These are phyloP conservation scores for Xylariaceae sp. DNA, from an alignment of 2,329 filamentous ascomycete species.

Conservation along the genomic window DNA sequence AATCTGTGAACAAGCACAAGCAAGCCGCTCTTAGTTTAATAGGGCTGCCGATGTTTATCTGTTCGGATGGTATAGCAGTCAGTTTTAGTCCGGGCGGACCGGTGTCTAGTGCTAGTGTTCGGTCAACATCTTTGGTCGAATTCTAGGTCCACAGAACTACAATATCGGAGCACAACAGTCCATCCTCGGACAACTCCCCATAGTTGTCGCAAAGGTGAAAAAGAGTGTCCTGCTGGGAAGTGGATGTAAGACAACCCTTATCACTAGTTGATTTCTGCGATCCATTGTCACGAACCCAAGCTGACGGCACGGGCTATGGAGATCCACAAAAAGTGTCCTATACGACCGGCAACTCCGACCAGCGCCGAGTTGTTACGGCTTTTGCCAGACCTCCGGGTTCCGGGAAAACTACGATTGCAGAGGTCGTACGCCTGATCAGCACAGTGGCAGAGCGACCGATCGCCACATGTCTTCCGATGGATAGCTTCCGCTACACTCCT, in stretches of 20 bases:
- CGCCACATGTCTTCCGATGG: constrained; percentile 24
- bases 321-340: neutral
- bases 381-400: constrained; percentile 23
- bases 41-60: too few species aligned
- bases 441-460: constrained; percentile 2
- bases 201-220: constrained; percentile 1
- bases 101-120: too few species aligned
- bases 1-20: too few species aligned
- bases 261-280: too few species aligned
- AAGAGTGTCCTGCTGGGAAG: too few species aligned
- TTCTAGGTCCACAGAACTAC: neutral
- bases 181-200: too few species aligned
- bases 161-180: constrained; percentile 4
- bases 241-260: too few species aligned
- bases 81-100: neutral
- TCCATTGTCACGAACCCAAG: too few species aligned
- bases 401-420: constrained; percentile 24
- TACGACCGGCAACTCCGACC: neutral
- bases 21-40: too few species aligned
- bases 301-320: constrained; percentile 3
- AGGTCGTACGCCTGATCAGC: constrained; percentile 14
- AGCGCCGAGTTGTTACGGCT: constrained; percentile 17
- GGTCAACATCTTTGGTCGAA: too few species aligned
- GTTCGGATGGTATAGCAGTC: neutral
- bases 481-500: constrained; percentile 30